These are phyloP conservation scores for Zalaria obscura DNA, from an alignment of 2,329 filamentous ascomycete genomes.

Conservation along the genomic window DNA sequence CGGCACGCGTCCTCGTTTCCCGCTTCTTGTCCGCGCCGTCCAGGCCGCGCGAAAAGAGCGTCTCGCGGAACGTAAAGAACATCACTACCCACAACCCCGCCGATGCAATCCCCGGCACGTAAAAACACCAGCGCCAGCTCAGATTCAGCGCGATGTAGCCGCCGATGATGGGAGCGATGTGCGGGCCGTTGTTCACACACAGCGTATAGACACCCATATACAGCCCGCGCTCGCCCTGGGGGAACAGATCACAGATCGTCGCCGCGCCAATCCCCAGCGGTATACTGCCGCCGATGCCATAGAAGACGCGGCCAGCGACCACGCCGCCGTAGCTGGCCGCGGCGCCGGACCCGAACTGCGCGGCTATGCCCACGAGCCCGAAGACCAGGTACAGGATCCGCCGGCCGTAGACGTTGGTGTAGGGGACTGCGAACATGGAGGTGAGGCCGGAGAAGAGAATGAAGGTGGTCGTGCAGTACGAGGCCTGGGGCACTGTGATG, in stretches of 20 bases:
- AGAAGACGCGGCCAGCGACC: slow-evolving; percentile 5
- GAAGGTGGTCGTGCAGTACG: slow-evolving; percentile 4
- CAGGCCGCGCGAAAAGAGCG: no score
- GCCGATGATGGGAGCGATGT: slow-evolving; percentile 10
- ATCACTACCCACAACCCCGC: no score
- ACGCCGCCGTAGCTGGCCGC: slow-evolving; percentile 5
- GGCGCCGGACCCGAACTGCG: slow-evolving; percentile 1
- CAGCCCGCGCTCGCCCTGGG: slow-evolving; percentile 6
- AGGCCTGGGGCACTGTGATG: slow-evolving; percentile 5
- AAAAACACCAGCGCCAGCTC: slow-evolving; percentile 13
- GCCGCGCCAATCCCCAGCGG: slow-evolving; percentile 7
- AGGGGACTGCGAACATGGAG: slow-evolving; percentile 5
- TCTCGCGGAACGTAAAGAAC: no score
- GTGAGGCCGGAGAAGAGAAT: neutral
- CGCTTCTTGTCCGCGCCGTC: no score
- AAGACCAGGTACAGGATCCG: slow-evolving; percentile 5
- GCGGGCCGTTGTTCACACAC: slow-evolving; percentile 4
- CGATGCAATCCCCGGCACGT: no score
- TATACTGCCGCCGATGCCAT: slow-evolving; percentile 5
- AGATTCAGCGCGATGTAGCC: slow-evolving; percentile 15
- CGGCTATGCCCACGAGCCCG: slow-evolving; percentile 1
- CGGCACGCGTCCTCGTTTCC: no score
- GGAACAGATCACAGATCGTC: slow-evolving; percentile 8
- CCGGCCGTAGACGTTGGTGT: slow-evolving; percentile 7
- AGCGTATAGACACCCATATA: slow-evolving; percentile 10